These are phyloP conservation scores for Paramarasmius palmivorus DNA, from an alignment of 1,284 basidiomycete species.

Conservation along the genomic window DNA sequence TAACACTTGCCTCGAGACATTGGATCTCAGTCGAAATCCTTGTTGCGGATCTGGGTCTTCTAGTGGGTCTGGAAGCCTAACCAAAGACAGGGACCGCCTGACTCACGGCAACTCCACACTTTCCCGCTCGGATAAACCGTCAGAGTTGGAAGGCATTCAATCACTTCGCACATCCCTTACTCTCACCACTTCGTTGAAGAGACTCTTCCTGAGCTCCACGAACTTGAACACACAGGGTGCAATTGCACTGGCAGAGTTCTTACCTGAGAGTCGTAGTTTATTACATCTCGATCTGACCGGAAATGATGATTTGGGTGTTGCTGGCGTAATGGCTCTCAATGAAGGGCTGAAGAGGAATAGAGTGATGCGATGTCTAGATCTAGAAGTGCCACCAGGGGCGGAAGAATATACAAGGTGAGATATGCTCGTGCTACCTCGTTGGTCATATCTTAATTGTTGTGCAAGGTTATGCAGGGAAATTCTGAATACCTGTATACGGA, in stretches of 20 bases:
- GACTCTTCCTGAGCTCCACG: constrained; percentile 89
- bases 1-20: constrained; percentile 90
- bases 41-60: constrained; percentile 76
- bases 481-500: constrained; percentile 82
- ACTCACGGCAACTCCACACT: neutral
- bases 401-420: constrained; percentile 82
- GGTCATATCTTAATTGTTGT: constrained; percentile 10
- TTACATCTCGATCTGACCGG: constrained; percentile 63
- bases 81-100: constrained; percentile 7
- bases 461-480: constrained; percentile 75
- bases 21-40: constrained; percentile 92
- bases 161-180: constrained; percentile 91
- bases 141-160: constrained; percentile 48
- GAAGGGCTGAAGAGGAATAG: constrained; percentile 84
- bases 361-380: constrained; percentile 88
- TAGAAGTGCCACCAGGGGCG: constrained; percentile 89
- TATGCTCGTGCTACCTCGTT: constrained; percentile 4
- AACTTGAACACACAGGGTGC: constrained; percentile 83
- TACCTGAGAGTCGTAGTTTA: constrained; percentile 62
- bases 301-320: constrained; percentile 75
- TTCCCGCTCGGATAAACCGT: neutral
- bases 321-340: constrained; percentile 90
- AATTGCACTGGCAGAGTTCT: constrained; percentile 94
- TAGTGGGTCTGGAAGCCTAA: constrained; percentile 74
- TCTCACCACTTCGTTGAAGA: constrained; percentile 88